These are phyloP conservation scores for Podaxis sp. DNA, from an alignment of 768 basidiomycete genomes.

Conservation along the genomic window DNA sequence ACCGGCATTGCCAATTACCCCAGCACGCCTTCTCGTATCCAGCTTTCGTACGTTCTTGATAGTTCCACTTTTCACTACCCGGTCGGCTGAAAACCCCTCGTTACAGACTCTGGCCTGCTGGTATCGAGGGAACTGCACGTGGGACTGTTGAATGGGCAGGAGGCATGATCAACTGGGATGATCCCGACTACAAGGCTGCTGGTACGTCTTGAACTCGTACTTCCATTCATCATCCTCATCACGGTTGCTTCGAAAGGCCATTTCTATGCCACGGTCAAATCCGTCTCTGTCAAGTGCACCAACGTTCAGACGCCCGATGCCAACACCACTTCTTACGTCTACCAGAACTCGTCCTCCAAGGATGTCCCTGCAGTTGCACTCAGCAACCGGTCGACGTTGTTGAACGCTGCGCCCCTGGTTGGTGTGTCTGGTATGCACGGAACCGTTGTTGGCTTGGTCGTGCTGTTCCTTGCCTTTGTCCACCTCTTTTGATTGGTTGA, in stretches of 20 bases:
- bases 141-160: constrained; percentile 83
- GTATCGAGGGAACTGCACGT: constrained; percentile 54
- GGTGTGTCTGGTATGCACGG: constrained; percentile 24
- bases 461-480: constrained; percentile 21
- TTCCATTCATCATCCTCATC: neutral
- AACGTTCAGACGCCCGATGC: constrained; percentile 43
- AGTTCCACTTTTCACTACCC: neutral
- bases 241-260: constrained; percentile 42
- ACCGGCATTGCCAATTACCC: constrained; percentile 69
- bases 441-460: constrained; percentile 26
- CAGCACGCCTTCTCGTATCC: constrained; percentile 75
- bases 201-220: constrained; percentile 33
- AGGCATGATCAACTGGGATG: constrained; percentile 78
- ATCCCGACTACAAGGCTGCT: constrained; percentile 73
- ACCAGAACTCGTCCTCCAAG: constrained; percentile 51
- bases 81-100: constrained; percentile 14
- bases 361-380: constrained; percentile 51
- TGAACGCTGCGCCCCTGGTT: constrained; percentile 34
- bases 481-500: constrained; percentile 20
- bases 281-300: constrained; percentile 63
- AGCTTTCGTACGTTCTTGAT: constrained; percentile 59
- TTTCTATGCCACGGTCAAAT: constrained; percentile 65
- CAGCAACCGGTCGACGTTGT: constrained; percentile 56
- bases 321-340: constrained; percentile 64
- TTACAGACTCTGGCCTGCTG: constrained; percentile 76